phyloP scores from a whole-genome alignment of 331 rosid genomes.

The Ulmus americana region DNA sequence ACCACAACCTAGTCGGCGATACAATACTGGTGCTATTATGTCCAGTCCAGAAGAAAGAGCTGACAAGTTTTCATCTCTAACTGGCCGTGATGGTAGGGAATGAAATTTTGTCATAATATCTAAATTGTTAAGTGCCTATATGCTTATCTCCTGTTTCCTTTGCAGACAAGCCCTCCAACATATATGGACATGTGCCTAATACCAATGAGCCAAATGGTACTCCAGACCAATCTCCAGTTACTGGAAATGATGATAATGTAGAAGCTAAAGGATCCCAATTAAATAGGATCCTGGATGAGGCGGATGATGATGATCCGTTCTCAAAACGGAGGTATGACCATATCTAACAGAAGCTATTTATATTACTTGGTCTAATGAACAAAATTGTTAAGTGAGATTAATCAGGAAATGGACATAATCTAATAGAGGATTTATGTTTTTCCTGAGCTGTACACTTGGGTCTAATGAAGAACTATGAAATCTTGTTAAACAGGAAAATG shows the following conservation, averaged over 20 bases:
- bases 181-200: constrained; percentile 39
- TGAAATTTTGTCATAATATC: constrained; percentile 17
- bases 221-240: constrained; percentile 45
- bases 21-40: constrained; percentile 49
- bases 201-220: constrained; percentile 49
- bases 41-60: constrained; percentile 58
- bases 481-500: constrained; percentile 61
- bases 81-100: constrained; percentile 65
- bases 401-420: constrained; percentile 40
- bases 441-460: background rate
- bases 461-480: constrained; percentile 19
- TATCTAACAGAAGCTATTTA: background rate
- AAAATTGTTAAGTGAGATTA: constrained; percentile 8
- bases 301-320: constrained; percentile 69
- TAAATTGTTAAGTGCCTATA: background rate
- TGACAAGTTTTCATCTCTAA: constrained; percentile 55
- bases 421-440: background rate
- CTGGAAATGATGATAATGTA: constrained; percentile 45
- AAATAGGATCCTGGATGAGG: constrained; percentile 49
- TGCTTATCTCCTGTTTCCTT: constrained; percentile 20
- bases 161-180: constrained; percentile 55
- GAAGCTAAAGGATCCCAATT: constrained; percentile 54
- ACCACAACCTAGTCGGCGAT: constrained; percentile 86
- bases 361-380: constrained; percentile 1
- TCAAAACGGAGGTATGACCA: constrained; percentile 68